A percentile compares a stretch with the other conserved stretches of the same genome.
Evolutionary conservation across 768 basidiomycete genomes (phyloP).

Genomic region (Pleurotus ostreatus): DNA sequence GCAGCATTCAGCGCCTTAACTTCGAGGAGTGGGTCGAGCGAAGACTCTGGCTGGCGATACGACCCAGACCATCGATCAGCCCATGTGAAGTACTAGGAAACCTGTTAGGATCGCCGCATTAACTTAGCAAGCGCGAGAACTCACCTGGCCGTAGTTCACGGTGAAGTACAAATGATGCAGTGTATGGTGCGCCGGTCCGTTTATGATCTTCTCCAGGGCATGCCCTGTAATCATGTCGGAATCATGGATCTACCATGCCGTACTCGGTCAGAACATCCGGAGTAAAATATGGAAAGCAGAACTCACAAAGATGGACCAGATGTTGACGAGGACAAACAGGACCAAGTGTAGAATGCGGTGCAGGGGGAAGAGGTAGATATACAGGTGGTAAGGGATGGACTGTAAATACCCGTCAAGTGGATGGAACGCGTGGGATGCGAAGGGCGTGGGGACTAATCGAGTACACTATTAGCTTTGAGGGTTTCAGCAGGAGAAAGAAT

Average conservation of each 20-base stretch:
- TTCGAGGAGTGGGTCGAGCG: slow-evolving; percentile 83
- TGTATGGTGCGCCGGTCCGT: slow-evolving; percentile 98
- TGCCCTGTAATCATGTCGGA: slow-evolving; percentile 98
- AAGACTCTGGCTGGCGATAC: slow-evolving; percentile 83
- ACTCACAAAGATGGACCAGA: slow-evolving; percentile 88
- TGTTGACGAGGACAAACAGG: slow-evolving; percentile 89
- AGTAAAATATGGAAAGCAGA: background rate
- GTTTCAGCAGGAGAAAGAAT: background rate
- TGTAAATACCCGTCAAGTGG: slow-evolving; percentile 92
- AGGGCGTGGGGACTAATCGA: slow-evolving; percentile 86
- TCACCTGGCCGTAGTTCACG: slow-evolving; percentile 89
- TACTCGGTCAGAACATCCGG: slow-evolving; percentile 2
- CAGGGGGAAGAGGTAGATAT: slow-evolving; percentile 85
- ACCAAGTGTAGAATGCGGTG: slow-evolving; percentile 81
- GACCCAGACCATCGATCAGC: slow-evolving; percentile 81
- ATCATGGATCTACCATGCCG: slow-evolving; percentile 78
- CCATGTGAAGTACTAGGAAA: slow-evolving; percentile 90
- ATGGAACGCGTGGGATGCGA: slow-evolving; percentile 97
- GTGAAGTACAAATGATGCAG: slow-evolving; percentile 97
- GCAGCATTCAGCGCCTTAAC: slow-evolving; percentile 31
- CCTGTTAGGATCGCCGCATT: slow-evolving; percentile 3
- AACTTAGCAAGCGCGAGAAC: slow-evolving; percentile 14
- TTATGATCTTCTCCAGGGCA: slow-evolving; percentile 83
- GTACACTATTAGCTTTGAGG: slow-evolving; percentile 7
- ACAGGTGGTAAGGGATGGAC: slow-evolving; percentile 92